These are phyloP conservation scores for Spathaspora sp. DNA, from an alignment of 1,139 yeast genomes.

Conservation along the genomic window DNA sequence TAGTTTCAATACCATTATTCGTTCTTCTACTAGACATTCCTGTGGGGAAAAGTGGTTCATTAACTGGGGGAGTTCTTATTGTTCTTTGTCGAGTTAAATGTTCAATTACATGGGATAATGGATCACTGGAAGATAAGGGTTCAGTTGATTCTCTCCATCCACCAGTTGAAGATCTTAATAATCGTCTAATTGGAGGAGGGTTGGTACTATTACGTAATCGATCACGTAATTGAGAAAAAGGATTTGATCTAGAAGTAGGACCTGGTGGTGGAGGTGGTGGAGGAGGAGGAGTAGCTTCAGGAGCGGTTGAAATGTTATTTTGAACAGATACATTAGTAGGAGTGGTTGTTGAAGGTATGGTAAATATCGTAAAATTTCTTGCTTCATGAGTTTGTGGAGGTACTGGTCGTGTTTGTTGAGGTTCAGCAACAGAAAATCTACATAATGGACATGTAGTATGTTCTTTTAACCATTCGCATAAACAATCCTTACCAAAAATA, in stretches of 20 bases:
- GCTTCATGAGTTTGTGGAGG: conserved; percentile 4
- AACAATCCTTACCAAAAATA: conserved; percentile 71
- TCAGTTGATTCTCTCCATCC: conserved; percentile 10
- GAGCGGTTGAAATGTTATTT: conserved; percentile 4
- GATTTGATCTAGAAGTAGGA: not conserved
- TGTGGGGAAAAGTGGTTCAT: conserved; percentile 37
- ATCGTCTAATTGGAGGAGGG: conserved; percentile 12
- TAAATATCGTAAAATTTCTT: conserved; percentile 12
- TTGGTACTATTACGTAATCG: not conserved
- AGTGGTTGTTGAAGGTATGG: conserved; percentile 8
- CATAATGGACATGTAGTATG: conserved; percentile 82
- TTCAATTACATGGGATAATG: conserved; percentile 26
- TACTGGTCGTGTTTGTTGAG: conserved; percentile 13
- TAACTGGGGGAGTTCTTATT: conserved; percentile 7
- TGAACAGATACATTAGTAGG: conserved; percentile 10
- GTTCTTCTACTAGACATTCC: conserved; percentile 57
- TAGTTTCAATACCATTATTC: conserved; percentile 42
- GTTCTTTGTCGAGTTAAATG: conserved; percentile 20
- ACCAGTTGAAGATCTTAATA: conserved; percentile 15
- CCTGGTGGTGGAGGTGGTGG: conserved; percentile 4
- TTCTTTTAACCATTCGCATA: conserved; percentile 70
- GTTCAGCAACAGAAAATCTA: conserved; percentile 49
- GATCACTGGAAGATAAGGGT: conserved; percentile 10
- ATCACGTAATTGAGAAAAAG: not conserved
- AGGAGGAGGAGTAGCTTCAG: not conserved